phyloP scores from a whole-genome alignment of 352 stramenopile species.

The Phytophthora pseudosyringae region DNA sequence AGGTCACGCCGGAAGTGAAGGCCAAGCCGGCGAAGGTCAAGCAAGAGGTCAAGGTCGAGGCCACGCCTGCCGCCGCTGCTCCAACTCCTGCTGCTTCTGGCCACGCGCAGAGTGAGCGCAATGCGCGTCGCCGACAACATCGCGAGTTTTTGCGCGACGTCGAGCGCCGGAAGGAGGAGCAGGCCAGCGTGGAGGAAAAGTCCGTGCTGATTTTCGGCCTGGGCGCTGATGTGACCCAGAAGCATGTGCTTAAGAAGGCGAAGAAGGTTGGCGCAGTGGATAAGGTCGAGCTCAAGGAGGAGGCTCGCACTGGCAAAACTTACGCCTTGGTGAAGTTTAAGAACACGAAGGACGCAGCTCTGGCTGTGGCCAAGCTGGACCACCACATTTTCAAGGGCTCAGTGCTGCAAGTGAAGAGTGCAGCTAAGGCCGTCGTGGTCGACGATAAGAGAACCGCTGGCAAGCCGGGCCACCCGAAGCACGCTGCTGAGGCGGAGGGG shows the following conservation, averaged over 20 bases:
- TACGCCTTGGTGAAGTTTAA: constrained; percentile 76
- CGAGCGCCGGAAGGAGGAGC: constrained; percentile 63
- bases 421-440: constrained; percentile 39
- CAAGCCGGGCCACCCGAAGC: constrained; percentile 38
- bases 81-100: constrained; percentile 1
- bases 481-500: constrained; percentile 49
- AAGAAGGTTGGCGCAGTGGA: constrained; percentile 71
- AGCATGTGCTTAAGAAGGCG: constrained; percentile 81
- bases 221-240: constrained; percentile 71
- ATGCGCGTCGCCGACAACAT: constrained; percentile 76
- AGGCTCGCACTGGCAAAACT: constrained; percentile 58
- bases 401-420: constrained; percentile 66
- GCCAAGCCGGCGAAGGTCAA: constrained; percentile 15
- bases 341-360: constrained; percentile 52
- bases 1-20: constrained; percentile 27
- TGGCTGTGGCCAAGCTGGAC: constrained; percentile 78
- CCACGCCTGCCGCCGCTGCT: constrained; percentile 5
- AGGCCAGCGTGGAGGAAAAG: constrained; percentile 62
- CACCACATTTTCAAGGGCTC: constrained; percentile 85
- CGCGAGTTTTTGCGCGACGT: constrained; percentile 80
- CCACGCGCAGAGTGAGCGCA: constrained; percentile 80
- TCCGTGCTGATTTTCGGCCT: constrained; percentile 81
- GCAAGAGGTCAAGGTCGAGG: constrained; percentile 38
- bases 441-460: constrained; percentile 27
- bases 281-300: constrained; percentile 69